These are phyloP conservation scores for Populus pruinosa DNA, from an alignment of 345 rosid genomes.

Conservation along the genomic window DNA sequence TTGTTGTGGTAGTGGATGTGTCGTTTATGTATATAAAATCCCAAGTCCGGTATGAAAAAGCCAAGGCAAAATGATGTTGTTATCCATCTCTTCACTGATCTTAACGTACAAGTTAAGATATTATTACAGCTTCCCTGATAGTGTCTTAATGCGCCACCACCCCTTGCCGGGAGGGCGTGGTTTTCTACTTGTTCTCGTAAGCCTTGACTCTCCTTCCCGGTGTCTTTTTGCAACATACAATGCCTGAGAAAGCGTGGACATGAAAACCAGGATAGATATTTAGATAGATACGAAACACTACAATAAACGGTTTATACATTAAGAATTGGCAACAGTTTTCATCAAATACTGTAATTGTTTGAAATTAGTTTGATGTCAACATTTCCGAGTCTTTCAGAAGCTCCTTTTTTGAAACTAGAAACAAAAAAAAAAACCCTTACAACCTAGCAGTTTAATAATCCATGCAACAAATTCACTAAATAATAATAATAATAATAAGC, in stretches of 20 bases:
- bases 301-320: too few relatives aligned
- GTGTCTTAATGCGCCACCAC: background rate
- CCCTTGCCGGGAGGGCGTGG: background rate
- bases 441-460: too few relatives aligned
- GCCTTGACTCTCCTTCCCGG: background rate
- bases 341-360: background rate
- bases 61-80: conserved; percentile 42
- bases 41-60: background rate
- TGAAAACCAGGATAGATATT: background rate
- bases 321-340: too few relatives aligned
- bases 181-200: background rate
- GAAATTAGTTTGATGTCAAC: background rate
- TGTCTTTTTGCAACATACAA: background rate
- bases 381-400: background rate
- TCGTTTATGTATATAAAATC: background rate
- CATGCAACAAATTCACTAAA: too few relatives aligned
- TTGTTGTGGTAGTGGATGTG: background rate
- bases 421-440: too few relatives aligned
- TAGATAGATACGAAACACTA: too few relatives aligned
- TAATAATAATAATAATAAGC: too few relatives aligned
- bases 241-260: background rate
- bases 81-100: conserved; percentile 33
- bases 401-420: background rate
- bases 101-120: conserved; percentile 67
- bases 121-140: conserved; percentile 17